Conservation (phyloP, 257 asterid species). For the Paraleonurus japonicus region DNA sequence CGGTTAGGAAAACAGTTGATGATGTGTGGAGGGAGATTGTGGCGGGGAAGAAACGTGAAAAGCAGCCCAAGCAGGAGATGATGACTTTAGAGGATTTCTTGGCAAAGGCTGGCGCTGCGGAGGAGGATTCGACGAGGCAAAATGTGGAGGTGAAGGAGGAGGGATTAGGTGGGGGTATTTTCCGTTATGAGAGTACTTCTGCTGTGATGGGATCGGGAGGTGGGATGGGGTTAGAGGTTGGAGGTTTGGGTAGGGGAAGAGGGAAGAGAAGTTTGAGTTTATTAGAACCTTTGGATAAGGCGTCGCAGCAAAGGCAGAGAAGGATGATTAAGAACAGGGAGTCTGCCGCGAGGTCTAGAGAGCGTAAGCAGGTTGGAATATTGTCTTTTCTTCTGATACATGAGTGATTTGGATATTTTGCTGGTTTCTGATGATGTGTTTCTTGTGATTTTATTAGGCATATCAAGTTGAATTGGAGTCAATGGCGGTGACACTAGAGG, state of each 20-base stretch:
- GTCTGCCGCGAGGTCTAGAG: slow-evolving; percentile 97
- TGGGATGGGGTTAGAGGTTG: slow-evolving; percentile 40
- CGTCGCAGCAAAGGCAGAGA: slow-evolving; percentile 58
- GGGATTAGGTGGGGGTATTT: slow-evolving; percentile 27
- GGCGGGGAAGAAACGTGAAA: slow-evolving; percentile 62
- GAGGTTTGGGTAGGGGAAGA: slow-evolving; percentile 35
- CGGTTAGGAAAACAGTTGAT: slow-evolving; percentile 70
- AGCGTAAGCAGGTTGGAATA: slow-evolving; percentile 83
- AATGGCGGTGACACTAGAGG: slow-evolving; percentile 74
- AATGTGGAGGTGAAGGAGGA: slow-evolving; percentile 49
- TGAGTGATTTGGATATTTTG: neutral
- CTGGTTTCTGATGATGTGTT: slow-evolving; percentile 15
- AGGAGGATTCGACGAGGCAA: slow-evolving; percentile 38
- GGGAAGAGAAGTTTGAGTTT: slow-evolving; percentile 65
- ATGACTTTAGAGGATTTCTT: slow-evolving; percentile 91
- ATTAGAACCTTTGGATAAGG: slow-evolving; percentile 85
- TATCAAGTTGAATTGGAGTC: slow-evolving; percentile 82
- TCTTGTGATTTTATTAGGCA: slow-evolving; percentile 47
- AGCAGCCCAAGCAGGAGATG: slow-evolving; percentile 58
- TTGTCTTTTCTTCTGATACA: neutral
- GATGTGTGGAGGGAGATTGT: slow-evolving; percentile 96
- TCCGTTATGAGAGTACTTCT: slow-evolving; percentile 22
- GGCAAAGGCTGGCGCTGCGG: slow-evolving; percentile 72
- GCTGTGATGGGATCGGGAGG: slow-evolving; percentile 33
- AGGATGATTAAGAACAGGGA: slow-evolving; percentile 99